phyloP scores from a whole-genome alignment of 2,329 filamentous ascomycete species.

The Colletotrichum siamense region DNA sequence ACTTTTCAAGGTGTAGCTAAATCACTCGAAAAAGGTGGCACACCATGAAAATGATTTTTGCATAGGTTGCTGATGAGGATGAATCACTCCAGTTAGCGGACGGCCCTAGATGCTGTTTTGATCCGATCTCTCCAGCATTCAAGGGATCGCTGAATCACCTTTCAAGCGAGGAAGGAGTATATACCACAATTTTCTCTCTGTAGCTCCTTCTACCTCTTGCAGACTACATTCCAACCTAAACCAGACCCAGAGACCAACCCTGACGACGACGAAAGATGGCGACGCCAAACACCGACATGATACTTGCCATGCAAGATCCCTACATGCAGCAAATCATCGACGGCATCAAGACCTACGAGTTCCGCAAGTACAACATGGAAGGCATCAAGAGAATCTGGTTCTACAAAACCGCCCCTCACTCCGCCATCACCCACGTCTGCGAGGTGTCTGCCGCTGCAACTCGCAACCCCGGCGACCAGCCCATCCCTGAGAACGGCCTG shows the following conservation, averaged over 20 bases:
- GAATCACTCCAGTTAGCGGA: neutral
- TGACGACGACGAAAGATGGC: neutral
- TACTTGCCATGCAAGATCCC: neutral
- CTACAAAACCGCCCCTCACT: slow-evolving; percentile 31
- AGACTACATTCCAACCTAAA: neutral
- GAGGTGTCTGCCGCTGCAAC: slow-evolving; percentile 22
- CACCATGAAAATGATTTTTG: neutral
- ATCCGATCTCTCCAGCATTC: neutral
- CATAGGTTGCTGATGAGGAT: neutral
- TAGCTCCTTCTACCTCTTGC: neutral
- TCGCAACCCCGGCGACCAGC: slow-evolving; percentile 18
- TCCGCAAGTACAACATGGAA: slow-evolving; percentile 29
- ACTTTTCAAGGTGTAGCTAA: neutral
- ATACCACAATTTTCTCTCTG: neutral
- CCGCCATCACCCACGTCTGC: slow-evolving; percentile 31
- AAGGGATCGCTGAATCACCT: neutral
- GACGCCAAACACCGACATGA: neutral
- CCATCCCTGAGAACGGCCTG: slow-evolving; percentile 23
- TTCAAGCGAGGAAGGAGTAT: neutral
- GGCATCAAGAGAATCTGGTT: slow-evolving; percentile 29
- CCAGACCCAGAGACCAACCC: neutral
- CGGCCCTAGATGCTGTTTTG: neutral
- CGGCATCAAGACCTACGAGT: slow-evolving; percentile 31
- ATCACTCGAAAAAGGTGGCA: neutral
- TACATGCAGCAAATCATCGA: slow-evolving; percentile 29